Evolutionary conservation across 83 land plant species (phyloP).

Genomic region (Isoetes engelmannii): DNA sequence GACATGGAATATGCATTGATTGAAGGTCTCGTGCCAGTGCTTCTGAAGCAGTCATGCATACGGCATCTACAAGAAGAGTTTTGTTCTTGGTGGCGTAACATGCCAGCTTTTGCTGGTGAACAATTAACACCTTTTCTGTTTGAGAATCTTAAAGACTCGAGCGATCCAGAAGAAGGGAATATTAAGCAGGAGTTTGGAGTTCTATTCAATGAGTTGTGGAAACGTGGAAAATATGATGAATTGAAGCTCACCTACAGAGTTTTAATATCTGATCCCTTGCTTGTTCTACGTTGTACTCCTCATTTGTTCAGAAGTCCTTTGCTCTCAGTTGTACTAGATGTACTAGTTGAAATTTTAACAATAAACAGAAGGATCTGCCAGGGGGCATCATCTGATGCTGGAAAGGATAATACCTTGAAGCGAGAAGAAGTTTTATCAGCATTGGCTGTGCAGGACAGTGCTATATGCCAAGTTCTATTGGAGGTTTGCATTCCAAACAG

Average conservation of each 20-base stretch:
- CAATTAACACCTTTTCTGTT: conserved; percentile 25
- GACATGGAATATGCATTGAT: conserved; percentile 26
- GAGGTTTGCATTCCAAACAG: conserved; percentile 33
- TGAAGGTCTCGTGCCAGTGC: conserved; percentile 31
- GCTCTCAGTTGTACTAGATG: conserved; percentile 27
- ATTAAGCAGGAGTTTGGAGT: too few relatives aligned
- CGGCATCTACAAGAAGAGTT: conserved; percentile 31
- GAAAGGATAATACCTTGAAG: conserved; percentile 25
- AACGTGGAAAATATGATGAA: conserved; percentile 2
- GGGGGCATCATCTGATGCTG: conserved; percentile 29
- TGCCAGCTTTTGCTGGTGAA: conserved; percentile 24
- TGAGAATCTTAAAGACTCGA: conserved; percentile 12
- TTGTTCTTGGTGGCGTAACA: conserved; percentile 34
- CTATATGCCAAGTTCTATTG: conserved; percentile 38
- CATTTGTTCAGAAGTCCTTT: conserved; percentile 32
- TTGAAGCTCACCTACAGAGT: conserved; percentile 15
- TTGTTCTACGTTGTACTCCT: conserved; percentile 29
- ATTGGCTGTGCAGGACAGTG: conserved; percentile 38
- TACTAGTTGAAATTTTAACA: conserved; percentile 34
- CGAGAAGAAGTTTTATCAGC: conserved; percentile 45
- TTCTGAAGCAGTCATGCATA: conserved; percentile 29
- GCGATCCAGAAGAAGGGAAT: too few relatives aligned
- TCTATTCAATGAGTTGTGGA: neutral
- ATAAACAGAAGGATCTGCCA: conserved; percentile 26
- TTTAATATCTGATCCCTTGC: conserved; percentile 28